Conservation (phyloP, 2,329 filamentous ascomycete genomes). For the Amesomyces nigricolor region DNA sequence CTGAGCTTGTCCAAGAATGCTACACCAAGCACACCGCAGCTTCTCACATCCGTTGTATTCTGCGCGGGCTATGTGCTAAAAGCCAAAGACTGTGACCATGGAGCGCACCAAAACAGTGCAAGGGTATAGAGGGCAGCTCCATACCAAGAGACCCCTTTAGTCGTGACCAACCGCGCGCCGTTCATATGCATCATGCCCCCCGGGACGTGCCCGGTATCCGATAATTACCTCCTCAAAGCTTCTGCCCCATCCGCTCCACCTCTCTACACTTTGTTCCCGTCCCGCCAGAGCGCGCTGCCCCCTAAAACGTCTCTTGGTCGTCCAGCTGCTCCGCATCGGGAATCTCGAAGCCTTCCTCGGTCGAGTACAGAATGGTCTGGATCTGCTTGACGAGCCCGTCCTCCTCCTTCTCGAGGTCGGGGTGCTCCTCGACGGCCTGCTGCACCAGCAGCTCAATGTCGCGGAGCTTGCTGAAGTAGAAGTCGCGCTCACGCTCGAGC, state of each 20-base stretch:
- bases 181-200: slow-evolving; percentile 19
- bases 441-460: slow-evolving; percentile 96
- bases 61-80: slow-evolving; percentile 16
- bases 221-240: slow-evolving; percentile 16
- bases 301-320: slow-evolving; percentile 75
- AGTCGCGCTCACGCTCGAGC: slow-evolving; percentile 92
- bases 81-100: slow-evolving; percentile 17
- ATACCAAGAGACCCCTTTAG: slow-evolving; percentile 14
- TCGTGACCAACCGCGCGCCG: slow-evolving; percentile 17
- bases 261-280: background rate
- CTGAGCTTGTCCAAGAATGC: too few species aligned
- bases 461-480: slow-evolving; percentile 97
- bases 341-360: slow-evolving; percentile 89
- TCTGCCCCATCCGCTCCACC: slow-evolving; percentile 3
- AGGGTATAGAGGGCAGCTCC: slow-evolving; percentile 24
- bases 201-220: slow-evolving; percentile 3
- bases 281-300: background rate
- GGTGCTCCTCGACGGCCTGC: slow-evolving; percentile 85
- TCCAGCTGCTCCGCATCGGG: slow-evolving; percentile 68
- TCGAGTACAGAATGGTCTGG: slow-evolving; percentile 94
- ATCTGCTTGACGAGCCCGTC: slow-evolving; percentile 91
- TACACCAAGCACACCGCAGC: background rate
- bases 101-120: slow-evolving; percentile 18
- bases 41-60: slow-evolving; percentile 5
- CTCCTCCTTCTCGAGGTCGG: slow-evolving; percentile 90